Evolutionary conservation across 2,329 filamentous ascomycete genomes (phyloP).

Genomic region (Daldinia sp.): DNA sequence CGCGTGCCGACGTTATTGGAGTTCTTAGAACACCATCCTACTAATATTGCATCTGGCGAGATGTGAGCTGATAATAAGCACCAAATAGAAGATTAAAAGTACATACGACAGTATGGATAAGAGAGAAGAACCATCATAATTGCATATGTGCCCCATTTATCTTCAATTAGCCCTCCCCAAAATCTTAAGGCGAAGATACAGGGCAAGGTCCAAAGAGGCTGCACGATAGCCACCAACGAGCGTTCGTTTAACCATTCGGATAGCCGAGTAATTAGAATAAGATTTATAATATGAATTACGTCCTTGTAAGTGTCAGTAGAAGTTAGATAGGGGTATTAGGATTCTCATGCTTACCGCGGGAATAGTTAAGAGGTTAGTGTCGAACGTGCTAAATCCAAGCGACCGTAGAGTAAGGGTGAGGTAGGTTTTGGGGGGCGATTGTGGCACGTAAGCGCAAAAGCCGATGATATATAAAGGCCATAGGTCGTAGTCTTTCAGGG

Average conservation of each 20-base stretch:
- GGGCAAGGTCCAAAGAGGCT: slow-evolving; percentile 63
- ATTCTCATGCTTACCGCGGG: slow-evolving; percentile 50
- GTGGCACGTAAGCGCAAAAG: slow-evolving; percentile 58
- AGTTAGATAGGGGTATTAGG: slow-evolving; percentile 39
- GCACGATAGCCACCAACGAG: slow-evolving; percentile 55
- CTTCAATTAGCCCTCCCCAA: slow-evolving; percentile 53
- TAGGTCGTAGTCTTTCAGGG: slow-evolving; percentile 62
- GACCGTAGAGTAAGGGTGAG: slow-evolving; percentile 61
- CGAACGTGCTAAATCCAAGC: slow-evolving; percentile 61
- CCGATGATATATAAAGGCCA: slow-evolving; percentile 64
- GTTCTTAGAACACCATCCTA: slow-evolving; percentile 67
- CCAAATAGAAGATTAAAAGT: neutral
- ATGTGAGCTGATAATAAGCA: neutral
- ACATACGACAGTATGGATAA: slow-evolving; percentile 61
- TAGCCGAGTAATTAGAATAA: slow-evolving; percentile 60
- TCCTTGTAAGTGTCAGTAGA: slow-evolving; percentile 51
- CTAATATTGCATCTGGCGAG: slow-evolving; percentile 62
- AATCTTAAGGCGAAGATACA: slow-evolving; percentile 59
- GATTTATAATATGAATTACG: slow-evolving; percentile 59
- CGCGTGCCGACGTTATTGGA: slow-evolving; percentile 66
- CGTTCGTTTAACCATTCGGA: slow-evolving; percentile 60
- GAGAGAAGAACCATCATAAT: slow-evolving; percentile 58
- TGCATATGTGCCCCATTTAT: slow-evolving; percentile 61
- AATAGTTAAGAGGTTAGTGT: slow-evolving; percentile 66
- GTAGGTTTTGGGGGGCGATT: slow-evolving; percentile 56